Evolutionary conservation across 1,284 basidiomycete species (phyloP).

Genomic region (Chondrostereum purpureum): DNA sequence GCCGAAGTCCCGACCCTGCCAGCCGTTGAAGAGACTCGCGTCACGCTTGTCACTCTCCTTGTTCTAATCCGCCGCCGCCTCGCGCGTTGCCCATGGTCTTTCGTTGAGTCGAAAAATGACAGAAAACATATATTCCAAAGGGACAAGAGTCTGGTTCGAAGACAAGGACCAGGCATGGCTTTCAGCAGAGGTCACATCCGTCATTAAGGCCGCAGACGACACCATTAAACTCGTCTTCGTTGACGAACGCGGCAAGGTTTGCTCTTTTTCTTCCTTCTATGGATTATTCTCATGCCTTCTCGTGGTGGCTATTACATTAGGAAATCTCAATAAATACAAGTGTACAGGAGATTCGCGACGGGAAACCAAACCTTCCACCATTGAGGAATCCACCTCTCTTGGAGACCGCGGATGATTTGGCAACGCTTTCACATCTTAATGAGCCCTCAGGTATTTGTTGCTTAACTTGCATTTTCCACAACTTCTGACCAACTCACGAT

Average conservation of each 20-base stretch:
- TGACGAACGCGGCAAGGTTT: conserved; percentile 84
- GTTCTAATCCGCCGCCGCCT: no score
- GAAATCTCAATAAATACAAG: conserved; percentile 76
- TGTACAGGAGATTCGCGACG: conserved; percentile 69
- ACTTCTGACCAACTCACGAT: conserved; percentile 3
- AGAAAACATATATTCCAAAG: conserved; percentile 82
- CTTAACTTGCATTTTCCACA: neutral
- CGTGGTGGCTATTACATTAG: conserved; percentile 31
- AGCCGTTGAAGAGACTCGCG: neutral
- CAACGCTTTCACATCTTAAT: conserved; percentile 95
- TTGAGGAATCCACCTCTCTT: conserved; percentile 94
- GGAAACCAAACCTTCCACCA: conserved; percentile 77
- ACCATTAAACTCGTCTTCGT: conserved; percentile 72
- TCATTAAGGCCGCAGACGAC: conserved; percentile 57
- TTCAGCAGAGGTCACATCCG: conserved; percentile 74
- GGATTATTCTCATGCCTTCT: conserved; percentile 12
- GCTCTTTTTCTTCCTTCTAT: conserved; percentile 13
- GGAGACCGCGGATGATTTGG: conserved; percentile 96
- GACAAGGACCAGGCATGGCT: conserved; percentile 93
- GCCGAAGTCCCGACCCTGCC: no score
- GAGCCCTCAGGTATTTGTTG: conserved; percentile 79
- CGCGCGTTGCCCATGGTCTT: neutral
- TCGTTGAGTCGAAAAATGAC: conserved; percentile 46
- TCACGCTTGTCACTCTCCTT: neutral
- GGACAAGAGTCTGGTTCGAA: conserved; percentile 82